These are phyloP conservation scores for Exophiala viscosa DNA, from an alignment of 2,329 filamentous ascomycete species.

Conservation along the genomic window DNA sequence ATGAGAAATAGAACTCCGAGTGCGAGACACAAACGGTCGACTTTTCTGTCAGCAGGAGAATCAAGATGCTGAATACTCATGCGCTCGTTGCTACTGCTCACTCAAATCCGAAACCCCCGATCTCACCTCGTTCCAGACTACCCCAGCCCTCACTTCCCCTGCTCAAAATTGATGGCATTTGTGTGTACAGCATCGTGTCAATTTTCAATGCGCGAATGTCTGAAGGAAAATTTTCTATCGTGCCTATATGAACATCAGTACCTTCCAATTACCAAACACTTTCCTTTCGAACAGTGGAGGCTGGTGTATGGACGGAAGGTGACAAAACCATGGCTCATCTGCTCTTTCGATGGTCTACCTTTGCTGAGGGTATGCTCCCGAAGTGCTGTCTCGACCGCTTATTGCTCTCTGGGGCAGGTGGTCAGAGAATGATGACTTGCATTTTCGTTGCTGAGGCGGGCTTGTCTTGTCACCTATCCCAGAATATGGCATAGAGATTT, in stretches of 20 bases:
- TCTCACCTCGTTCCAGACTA: neutral
- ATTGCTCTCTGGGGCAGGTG: no score
- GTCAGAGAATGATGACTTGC: no score
- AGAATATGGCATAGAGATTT: no score
- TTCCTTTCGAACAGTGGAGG: conserved; percentile 38
- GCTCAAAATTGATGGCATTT: conserved; percentile 50
- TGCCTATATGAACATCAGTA: conserved; percentile 56
- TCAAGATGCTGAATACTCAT: neutral
- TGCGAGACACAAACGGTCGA: neutral
- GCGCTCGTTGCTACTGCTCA: no score
- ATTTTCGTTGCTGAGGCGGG: no score
- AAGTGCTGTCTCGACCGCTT: no score
- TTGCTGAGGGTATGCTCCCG: neutral
- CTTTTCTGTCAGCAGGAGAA: neutral
- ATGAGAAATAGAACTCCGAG: neutral
- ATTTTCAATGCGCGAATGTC: conserved; percentile 56
- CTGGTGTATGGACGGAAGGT: conserved; percentile 48
- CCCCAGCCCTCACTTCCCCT: neutral
- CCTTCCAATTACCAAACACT: conserved; percentile 50
- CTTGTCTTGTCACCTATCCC: no score
- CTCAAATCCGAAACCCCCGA: no score
- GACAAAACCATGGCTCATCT: conserved; percentile 33
- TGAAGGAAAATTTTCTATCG: conserved; percentile 63
- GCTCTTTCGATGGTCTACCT: neutral
- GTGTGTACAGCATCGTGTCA: conserved; percentile 67